Conservation (phyloP, 139 green algal genomes). For the Diplosphaera chodatii region DNA sequence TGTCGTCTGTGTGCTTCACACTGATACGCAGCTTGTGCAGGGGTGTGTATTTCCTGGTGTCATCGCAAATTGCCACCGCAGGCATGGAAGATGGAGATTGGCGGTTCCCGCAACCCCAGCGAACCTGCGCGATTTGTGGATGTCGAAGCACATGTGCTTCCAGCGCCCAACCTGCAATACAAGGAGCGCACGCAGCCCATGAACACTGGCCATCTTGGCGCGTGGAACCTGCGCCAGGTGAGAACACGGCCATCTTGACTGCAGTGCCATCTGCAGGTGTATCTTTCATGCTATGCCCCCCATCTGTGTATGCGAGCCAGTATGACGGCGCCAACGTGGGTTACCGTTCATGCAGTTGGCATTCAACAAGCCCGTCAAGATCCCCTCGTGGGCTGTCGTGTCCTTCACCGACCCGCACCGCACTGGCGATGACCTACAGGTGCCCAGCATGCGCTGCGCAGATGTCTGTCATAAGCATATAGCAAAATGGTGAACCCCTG, state of each 20-base stretch:
- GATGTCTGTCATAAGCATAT: neutral
- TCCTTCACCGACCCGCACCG: conserved; percentile 2
- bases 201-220: neutral
- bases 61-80: no score
- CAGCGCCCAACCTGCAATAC: conserved; percentile 7
- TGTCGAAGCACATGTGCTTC: conserved; percentile 39
- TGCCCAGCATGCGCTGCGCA: no score
- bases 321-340: no score
- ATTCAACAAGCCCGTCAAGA: neutral
- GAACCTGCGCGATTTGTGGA: conserved; percentile 11
- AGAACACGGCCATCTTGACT: neutral
- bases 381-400: conserved; percentile 5
- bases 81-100: conserved; percentile 27
- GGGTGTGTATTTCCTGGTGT: no score
- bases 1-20: no score
- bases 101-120: no score
- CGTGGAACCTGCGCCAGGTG: conserved; percentile 3
- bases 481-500: no score
- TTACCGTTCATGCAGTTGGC: neutral
- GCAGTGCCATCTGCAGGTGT: no score
- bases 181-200: neutral
- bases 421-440: neutral
- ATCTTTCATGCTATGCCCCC: no score
- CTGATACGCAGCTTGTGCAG: no score
- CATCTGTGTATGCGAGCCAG: no score